Conservation (phyloP, 331 rosid genomes). For the Pyracantha coccinea region DNA sequence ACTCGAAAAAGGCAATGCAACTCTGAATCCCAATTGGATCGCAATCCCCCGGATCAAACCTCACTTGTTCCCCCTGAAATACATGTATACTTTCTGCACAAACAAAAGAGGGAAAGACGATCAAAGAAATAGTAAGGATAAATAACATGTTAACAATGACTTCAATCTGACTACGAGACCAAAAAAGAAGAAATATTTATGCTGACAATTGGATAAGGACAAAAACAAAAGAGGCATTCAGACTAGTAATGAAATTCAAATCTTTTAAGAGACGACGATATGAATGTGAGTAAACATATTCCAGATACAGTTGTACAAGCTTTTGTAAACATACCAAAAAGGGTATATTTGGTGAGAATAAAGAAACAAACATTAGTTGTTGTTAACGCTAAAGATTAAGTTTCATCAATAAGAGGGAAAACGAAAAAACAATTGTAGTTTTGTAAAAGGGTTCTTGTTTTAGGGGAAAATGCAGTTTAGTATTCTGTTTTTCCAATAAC, state of each 20-base stretch:
- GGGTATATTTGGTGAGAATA: background rate
- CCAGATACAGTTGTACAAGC: too few relatives aligned
- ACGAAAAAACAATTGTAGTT: too few relatives aligned
- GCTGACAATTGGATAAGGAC: background rate
- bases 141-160: background rate
- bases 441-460: too few relatives aligned
- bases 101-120: slow-evolving; percentile 7
- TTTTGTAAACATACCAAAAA: too few relatives aligned
- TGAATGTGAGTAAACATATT: background rate
- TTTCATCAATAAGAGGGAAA: too few relatives aligned
- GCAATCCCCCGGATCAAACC: slow-evolving; percentile 13
- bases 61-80: slow-evolving; percentile 89
- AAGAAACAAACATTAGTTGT: too few relatives aligned
- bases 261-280: background rate
- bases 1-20: slow-evolving; percentile 13
- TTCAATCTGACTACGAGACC: background rate
- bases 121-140: background rate
- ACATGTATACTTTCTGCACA: slow-evolving; percentile 86
- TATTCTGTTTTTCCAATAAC: too few relatives aligned
- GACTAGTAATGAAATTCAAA: background rate
- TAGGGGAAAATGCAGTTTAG: too few relatives aligned
- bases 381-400: too few relatives aligned
- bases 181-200: too few relatives aligned
- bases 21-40: slow-evolving; percentile 14
- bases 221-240: background rate